These are phyloP conservation scores for Biancaea sappan DNA, from an alignment of 306 rosid species.

Conservation along the genomic window DNA sequence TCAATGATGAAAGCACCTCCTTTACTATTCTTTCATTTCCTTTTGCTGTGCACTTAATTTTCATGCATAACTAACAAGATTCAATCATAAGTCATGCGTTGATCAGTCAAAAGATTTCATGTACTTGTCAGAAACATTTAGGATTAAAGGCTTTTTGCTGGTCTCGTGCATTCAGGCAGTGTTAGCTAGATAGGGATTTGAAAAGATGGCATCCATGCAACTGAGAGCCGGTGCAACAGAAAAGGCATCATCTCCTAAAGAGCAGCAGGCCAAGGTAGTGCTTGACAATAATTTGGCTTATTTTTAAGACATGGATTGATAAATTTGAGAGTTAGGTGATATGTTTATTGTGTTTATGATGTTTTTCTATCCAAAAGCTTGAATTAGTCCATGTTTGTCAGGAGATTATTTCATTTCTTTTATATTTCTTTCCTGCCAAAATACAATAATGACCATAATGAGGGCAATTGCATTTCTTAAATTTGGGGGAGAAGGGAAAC, in stretches of 20 bases:
- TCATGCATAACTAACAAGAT: background rate
- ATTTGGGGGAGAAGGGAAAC: conserved; percentile 22
- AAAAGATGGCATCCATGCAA: conserved; percentile 53
- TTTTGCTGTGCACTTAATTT: background rate
- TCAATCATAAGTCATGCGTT: background rate
- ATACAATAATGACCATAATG: background rate
- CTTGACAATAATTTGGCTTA: conserved; percentile 24
- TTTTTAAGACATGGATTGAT: conserved; percentile 8
- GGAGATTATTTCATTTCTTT: background rate
- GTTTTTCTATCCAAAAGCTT: conserved; percentile 13
- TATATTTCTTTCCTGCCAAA: background rate
- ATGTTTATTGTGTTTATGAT: background rate
- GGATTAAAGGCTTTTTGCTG: background rate
- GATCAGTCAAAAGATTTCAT: background rate
- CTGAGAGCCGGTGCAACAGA: conserved; percentile 41
- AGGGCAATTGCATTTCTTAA: conserved; percentile 18
- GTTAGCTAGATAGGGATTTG: conserved; percentile 30
- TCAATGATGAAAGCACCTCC: background rate
- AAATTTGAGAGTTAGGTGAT: conserved; percentile 2
- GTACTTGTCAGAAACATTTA: background rate
- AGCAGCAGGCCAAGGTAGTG: conserved; percentile 60
- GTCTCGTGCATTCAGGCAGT: conserved; percentile 38
- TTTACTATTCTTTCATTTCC: background rate
- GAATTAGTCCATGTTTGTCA: background rate
- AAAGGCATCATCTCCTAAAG: conserved; percentile 48